Base-by-base conservation (phyloP, 495 filamentous ascomycete species). In the Neurospora terricola region DNA sequence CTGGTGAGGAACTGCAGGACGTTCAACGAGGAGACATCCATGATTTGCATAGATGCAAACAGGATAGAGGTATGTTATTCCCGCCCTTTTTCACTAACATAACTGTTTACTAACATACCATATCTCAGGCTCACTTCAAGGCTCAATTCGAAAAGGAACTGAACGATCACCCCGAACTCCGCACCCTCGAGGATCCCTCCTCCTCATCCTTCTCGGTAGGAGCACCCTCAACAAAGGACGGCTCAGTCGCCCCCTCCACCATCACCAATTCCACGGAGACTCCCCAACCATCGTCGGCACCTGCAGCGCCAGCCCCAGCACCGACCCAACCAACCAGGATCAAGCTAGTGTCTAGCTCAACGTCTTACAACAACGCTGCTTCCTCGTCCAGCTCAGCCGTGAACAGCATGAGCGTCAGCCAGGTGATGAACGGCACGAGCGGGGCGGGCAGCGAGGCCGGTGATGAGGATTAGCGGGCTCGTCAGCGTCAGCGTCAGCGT, bases 11-110 rank as follows among this genome's bases (percentile, higher is more conserved):
- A 99, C 83, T 97, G 95, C 73, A 86, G 93, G 78, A 94, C 91
- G 7, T 99, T 96, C 83, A 99, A 99, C 81, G 96, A 99, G 81
- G 96, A 98, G 78, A 91, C 89, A 48, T 97, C 94, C 82, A 81
- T 93, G 73, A 86, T 99, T 68, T 98, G 93, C 84, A 88, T 91
- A 77, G 96, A 99, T 86, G 96, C 94, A 62, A 94, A 94, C 79
- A 83, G 90, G 59, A 98, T 99, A 81, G 94, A 97, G 88, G 95
- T 97, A 85, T 72, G 71, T 59, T 70, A 36, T 27, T 39, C 9
- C 72, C 23, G 30, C 45, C 0, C 5, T 30, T 34, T 45, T 38
- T 40, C 3, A 9, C 23, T 11, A 0, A 23, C 12, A 27, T 38
- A 34, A 68, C 38, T 23, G 59, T 54, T 7, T 1, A 54, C 30